These are phyloP conservation scores for Pichia sp. DNA, from an alignment of 1,139 yeast genomes.

Conservation along the genomic window DNA sequence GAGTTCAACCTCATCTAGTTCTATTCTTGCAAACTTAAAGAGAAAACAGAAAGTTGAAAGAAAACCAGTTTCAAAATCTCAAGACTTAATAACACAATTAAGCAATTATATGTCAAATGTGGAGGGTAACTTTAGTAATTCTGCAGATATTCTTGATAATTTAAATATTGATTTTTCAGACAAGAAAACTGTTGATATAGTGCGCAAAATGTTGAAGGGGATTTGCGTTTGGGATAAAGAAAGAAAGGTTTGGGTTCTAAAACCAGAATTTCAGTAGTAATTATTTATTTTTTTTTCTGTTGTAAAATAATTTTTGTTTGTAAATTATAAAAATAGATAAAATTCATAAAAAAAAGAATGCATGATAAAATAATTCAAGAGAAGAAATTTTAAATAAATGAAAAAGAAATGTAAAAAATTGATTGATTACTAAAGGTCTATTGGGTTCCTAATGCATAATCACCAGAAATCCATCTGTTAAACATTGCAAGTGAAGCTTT, in stretches of 20 bases:
- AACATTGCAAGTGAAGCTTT: conserved; percentile 39
- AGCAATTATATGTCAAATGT: conserved; percentile 31
- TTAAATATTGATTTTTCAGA: conserved; percentile 43
- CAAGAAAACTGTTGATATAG: conserved; percentile 52
- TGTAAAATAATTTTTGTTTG: no score
- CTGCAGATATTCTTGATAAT: conserved; percentile 51
- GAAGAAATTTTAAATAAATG: neutral
- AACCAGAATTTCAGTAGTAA: conserved; percentile 42
- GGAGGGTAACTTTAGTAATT: conserved; percentile 42
- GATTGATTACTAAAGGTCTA: neutral
- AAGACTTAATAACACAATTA: conserved; percentile 25
- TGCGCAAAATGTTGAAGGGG: conserved; percentile 62
- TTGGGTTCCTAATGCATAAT: conserved; percentile 30
- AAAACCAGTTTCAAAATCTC: conserved; percentile 18
- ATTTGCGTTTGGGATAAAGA: conserved; percentile 63
- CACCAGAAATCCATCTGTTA: conserved; percentile 44
- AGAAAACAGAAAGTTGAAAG: conserved; percentile 15
- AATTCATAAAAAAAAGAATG: no score
- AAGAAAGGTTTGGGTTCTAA: conserved; percentile 58
- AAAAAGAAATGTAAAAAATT: no score
- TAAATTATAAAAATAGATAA: no score
- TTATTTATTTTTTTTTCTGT: neutral
- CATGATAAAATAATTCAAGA: neutral
- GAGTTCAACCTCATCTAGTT: conserved; percentile 18
- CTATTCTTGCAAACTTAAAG: conserved; percentile 35